These are phyloP conservation scores for Cladophialophora immunda DNA, from an alignment of 2,329 filamentous ascomycete genomes.

Conservation along the genomic window DNA sequence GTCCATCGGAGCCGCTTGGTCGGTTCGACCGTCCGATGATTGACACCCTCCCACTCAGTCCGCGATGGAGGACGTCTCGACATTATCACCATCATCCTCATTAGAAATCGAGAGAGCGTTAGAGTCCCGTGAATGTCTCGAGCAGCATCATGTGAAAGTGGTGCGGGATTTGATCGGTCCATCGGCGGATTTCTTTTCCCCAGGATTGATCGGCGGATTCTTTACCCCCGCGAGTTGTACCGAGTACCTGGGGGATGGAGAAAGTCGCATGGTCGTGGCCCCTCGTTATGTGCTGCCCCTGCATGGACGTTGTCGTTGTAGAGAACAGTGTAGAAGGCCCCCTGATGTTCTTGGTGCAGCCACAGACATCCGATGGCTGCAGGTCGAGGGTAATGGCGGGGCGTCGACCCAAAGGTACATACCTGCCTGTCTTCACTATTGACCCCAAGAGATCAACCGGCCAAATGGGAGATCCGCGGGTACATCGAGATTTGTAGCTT, in stretches of 20 bases:
- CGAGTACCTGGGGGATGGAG: neutral
- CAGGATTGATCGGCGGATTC: constrained; percentile 4
- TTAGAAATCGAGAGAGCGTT: neutral
- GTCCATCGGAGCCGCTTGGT: too few species aligned
- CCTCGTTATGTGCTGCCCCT: neutral
- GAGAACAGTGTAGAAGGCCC: neutral
- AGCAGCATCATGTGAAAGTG: constrained; percentile 1
- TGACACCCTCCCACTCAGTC: neutral
- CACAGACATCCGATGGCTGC: neutral
- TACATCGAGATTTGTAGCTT: neutral
- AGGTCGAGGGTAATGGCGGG: neutral
- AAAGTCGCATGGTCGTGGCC: neutral
- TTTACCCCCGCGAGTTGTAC: neutral
- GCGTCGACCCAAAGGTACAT: neutral
- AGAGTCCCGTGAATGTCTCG: neutral
- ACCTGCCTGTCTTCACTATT: neutral
- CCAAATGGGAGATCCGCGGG: neutral
- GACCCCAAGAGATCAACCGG: constrained; percentile 1
- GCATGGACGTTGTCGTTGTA: neutral
- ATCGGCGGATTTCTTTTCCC: constrained; percentile 3
- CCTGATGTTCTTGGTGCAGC: neutral
- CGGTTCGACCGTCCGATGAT: too few species aligned
- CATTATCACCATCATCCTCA: neutral
- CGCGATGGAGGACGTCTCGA: neutral
- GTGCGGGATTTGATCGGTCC: neutral